Base-by-base conservation (phyloP, 2,329 filamentous ascomycete genomes). In the Aspergillus versicolor region DNA sequence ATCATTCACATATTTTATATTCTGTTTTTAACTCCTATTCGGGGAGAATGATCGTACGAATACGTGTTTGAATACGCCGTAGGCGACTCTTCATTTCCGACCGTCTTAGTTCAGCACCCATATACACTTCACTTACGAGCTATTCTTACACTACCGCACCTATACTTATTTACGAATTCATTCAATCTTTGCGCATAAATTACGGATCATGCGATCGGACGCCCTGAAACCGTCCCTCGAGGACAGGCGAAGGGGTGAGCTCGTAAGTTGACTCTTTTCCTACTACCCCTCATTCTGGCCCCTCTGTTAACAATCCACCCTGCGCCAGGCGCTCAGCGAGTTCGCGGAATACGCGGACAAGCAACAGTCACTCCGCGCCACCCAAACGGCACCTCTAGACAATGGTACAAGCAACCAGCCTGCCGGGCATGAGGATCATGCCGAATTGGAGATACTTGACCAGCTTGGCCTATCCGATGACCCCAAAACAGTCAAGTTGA, bases 341-440 rank as follows among this genome's bases (percentile, higher is more conserved):
- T 99, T 99, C 73, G 92, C 92, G 74, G 94, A 99, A 69, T 97
- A 97, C 69, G 94, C 97, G 63, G 92, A 97, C 75, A 89, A 92
- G 73, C 92, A 97, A 73, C 94, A 97, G 75, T 87, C 87, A 22
- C 72, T 69, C 24, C 74, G 75, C 42, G 67, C 71, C 13, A 65
- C 62, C 46, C 76, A 75, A 42, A 63, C 71, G 9, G 67, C 72
- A 12, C 71, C 74, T 11, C 75, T 72, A 61, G 74, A 78, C 56
- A 78, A 72, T 63, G 73, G 73, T 34, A 74, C 67, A 2, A 71
- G 65, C 44, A 64, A 68, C 44, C 64, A 69, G 19, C 69, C 70
- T 47, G 68, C 63, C 47, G 68, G 68, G 34, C 67, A 76, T 37
- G 84, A 90, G 67, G 87, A 94, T 63, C 90, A 92, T 70, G 91